phyloP scores from a whole-genome alignment of 768 basidiomycete genomes.

The Macrolepiota fuliginosa region DNA sequence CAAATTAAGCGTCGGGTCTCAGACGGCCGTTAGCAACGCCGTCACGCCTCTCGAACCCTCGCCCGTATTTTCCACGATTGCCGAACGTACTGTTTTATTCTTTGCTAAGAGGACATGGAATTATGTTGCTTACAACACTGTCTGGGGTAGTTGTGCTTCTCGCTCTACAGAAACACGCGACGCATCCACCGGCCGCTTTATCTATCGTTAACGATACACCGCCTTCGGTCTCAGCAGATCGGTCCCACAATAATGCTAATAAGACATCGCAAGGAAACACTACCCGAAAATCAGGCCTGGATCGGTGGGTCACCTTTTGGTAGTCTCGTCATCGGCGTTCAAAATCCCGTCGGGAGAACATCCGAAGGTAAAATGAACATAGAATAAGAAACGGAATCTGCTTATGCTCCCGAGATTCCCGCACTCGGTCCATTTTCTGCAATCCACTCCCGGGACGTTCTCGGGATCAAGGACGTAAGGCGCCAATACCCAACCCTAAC shows the following conservation, averaged over 20 bases:
- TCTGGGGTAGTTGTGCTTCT: too few relatives aligned
- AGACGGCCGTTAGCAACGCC: too few relatives aligned
- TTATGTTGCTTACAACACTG: too few relatives aligned
- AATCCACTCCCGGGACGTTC: background rate
- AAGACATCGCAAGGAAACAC: too few relatives aligned
- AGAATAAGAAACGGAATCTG: background rate
- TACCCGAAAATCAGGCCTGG: background rate
- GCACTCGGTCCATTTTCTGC: background rate
- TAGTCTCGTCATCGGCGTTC: background rate
- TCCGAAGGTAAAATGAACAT: background rate
- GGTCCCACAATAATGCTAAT: background rate
- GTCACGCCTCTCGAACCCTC: too few relatives aligned
- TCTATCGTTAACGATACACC: background rate
- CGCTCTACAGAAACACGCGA: background rate
- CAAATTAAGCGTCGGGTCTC: too few relatives aligned
- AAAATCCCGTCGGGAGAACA: constrained; percentile 10
- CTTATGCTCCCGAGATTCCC: background rate
- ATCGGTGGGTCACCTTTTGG: background rate
- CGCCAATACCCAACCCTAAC: background rate
- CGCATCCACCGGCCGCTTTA: background rate
- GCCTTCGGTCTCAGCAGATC: background rate
- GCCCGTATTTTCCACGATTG: too few relatives aligned
- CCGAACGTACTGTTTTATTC: too few relatives aligned
- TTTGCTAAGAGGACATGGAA: too few relatives aligned
- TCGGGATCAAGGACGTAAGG: constrained; percentile 7